phyloP scores from a whole-genome alignment of 768 basidiomycete species.

The Pluteus cervinus region DNA sequence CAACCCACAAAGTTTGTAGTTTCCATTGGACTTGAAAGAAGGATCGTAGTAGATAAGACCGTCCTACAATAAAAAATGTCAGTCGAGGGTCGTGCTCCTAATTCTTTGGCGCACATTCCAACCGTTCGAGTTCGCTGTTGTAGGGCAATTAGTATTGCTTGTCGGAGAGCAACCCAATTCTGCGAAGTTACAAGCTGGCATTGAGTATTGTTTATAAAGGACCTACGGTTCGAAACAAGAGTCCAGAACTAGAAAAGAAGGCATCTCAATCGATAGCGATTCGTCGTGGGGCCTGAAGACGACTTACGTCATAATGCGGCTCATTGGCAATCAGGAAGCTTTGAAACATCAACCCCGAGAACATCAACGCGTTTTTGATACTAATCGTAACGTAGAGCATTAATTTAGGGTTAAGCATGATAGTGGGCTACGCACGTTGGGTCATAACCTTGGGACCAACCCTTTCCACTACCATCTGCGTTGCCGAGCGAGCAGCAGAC shows the following conservation, averaged over 20 bases:
- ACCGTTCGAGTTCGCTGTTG: slow-evolving; percentile 29
- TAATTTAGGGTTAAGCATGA: neutral
- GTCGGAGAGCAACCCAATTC: slow-evolving; percentile 34
- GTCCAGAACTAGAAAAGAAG: slow-evolving; percentile 31
- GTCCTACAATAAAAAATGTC: slow-evolving; percentile 14
- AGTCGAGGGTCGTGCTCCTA: neutral
- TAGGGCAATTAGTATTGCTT: slow-evolving; percentile 26
- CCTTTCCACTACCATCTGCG: slow-evolving; percentile 26
- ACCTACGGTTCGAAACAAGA: slow-evolving; percentile 26
- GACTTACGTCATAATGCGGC: slow-evolving; percentile 30
- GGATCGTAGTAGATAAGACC: slow-evolving; percentile 36
- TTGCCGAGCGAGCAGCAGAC: slow-evolving; percentile 31
- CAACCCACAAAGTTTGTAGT: slow-evolving; percentile 27
- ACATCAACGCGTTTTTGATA: slow-evolving; percentile 33
- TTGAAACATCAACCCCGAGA: slow-evolving; percentile 31
- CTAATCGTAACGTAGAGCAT: slow-evolving; percentile 9
- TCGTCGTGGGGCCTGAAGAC: neutral
- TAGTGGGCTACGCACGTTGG: slow-evolving; percentile 20
- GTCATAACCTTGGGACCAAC: slow-evolving; percentile 29
- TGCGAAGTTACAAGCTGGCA: slow-evolving; percentile 7
- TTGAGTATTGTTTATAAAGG: slow-evolving; percentile 2
- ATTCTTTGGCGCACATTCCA: slow-evolving; percentile 29
- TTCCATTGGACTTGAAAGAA: slow-evolving; percentile 29
- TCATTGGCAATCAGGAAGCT: slow-evolving; percentile 29
- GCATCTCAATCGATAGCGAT: slow-evolving; percentile 1